phyloP scores from a whole-genome alignment of 2,329 filamentous ascomycete genomes.

The Trichocomaceae sp. region DNA sequence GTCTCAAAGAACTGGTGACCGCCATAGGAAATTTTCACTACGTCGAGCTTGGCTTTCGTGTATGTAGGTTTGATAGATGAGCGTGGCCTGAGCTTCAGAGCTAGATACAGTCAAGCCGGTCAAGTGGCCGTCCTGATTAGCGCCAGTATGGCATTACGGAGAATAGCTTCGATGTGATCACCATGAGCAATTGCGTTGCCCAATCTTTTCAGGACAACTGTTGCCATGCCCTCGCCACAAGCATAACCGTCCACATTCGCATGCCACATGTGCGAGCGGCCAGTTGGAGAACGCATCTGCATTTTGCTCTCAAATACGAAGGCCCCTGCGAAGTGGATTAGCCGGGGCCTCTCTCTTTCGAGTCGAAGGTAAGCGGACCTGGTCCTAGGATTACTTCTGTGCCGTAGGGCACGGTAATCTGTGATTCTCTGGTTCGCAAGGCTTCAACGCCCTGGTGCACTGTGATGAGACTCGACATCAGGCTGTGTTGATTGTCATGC shows the following conservation, averaged over 20 bases:
- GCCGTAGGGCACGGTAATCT: slow-evolving; percentile 20
- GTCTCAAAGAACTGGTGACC: slow-evolving; percentile 30
- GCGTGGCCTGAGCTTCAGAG: slow-evolving; percentile 24
- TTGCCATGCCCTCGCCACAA: slow-evolving; percentile 46
- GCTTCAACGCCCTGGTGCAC: slow-evolving; percentile 28
- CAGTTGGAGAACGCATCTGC: slow-evolving; percentile 47
- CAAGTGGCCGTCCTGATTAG: not conserved
- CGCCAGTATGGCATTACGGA: slow-evolving; percentile 23
- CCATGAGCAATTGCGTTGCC: slow-evolving; percentile 40
- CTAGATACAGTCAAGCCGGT: not conserved
- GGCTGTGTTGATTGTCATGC: slow-evolving; percentile 43
- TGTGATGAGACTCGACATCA: slow-evolving; percentile 38
- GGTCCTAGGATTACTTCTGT: slow-evolving; percentile 24
- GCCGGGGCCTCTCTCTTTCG: too few species aligned
- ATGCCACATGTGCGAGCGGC: slow-evolving; percentile 46
- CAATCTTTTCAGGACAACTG: slow-evolving; percentile 46
- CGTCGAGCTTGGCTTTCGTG: slow-evolving; percentile 28
- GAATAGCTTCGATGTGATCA: slow-evolving; percentile 35
- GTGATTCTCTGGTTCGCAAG: slow-evolving; percentile 23
- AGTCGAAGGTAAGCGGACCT: not conserved
- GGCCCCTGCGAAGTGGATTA: too few species aligned
- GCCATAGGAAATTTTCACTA: slow-evolving; percentile 10
- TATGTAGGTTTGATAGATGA: slow-evolving; percentile 37
- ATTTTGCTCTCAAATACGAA: slow-evolving; percentile 21
- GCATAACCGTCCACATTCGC: slow-evolving; percentile 43